phyloP scores from a whole-genome alignment of 345 rosid species.

The Populus pruinosa region DNA sequence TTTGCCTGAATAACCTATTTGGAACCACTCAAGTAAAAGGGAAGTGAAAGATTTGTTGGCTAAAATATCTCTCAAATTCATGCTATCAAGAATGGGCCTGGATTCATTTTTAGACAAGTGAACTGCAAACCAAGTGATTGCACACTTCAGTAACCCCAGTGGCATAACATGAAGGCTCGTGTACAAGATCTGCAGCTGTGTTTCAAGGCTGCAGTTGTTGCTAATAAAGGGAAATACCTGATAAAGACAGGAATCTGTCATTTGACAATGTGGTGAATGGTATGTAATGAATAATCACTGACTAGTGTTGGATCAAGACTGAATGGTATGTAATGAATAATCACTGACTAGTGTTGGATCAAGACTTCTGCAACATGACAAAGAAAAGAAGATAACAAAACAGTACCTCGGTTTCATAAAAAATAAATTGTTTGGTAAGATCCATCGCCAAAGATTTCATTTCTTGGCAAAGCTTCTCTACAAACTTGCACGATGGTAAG shows the following conservation, averaged over 20 bases:
- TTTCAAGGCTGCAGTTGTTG: constrained; percentile 47
- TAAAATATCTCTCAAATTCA: constrained; percentile 28
- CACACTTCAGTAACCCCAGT: constrained; percentile 67
- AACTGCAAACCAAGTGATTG: constrained; percentile 65
- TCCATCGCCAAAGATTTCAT: constrained; percentile 37
- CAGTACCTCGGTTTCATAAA: constrained; percentile 62
- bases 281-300: not conserved
- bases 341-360: not conserved
- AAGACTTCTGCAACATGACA: not conserved
- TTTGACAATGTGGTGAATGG: constrained; percentile 8
- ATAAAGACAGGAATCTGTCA: constrained; percentile 19
- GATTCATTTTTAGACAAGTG: constrained; percentile 55
- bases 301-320: not conserved
- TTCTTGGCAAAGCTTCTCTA: constrained; percentile 45
- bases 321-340: not conserved
- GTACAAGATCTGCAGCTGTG: constrained; percentile 55
- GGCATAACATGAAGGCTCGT: constrained; percentile 65
- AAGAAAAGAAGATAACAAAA: not conserved
- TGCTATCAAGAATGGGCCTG: constrained; percentile 44
- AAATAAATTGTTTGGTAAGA: constrained; percentile 40
- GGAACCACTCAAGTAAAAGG: constrained; percentile 66
- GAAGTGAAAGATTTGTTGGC: constrained; percentile 42
- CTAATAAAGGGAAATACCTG: constrained; percentile 56
- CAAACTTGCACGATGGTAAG: constrained; percentile 23
- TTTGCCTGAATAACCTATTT: constrained; percentile 55